These are phyloP conservation scores for Ambrosia trifida DNA, from an alignment of 129 eudicot genomes.

Conservation along the genomic window DNA sequence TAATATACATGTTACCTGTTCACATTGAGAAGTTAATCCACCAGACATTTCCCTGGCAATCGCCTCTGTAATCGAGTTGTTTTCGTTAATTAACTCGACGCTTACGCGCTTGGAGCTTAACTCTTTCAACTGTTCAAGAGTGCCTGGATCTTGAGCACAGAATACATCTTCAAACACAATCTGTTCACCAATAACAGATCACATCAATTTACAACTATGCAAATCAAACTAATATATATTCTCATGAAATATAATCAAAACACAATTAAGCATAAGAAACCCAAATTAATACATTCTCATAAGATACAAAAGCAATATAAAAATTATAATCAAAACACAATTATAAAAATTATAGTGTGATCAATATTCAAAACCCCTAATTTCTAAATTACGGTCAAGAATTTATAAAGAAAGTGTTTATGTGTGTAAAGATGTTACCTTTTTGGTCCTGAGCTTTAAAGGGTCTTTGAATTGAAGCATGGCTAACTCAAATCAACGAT, in stretches of 20 bases:
- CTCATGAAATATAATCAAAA: no score
- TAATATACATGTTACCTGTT: constrained; percentile 49
- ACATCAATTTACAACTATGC: no score
- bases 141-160: constrained; percentile 54
- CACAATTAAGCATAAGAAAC: no score
- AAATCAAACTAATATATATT: no score
- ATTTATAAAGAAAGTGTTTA: neutral
- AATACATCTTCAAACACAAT: constrained; percentile 58
- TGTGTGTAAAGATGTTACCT: constrained; percentile 38
- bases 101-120: constrained; percentile 64
- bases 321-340: no score
- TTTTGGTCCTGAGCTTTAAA: constrained; percentile 55
- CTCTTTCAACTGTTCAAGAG: constrained; percentile 75
- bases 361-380: neutral
- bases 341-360: neutral
- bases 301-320: no score
- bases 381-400: neutral
- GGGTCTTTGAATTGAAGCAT: constrained; percentile 55
- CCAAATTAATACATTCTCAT: no score
- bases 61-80: constrained; percentile 61
- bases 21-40: constrained; percentile 62
- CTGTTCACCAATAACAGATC: constrained; percentile 28
- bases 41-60: constrained; percentile 86
- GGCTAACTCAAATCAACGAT: constrained; percentile 26
- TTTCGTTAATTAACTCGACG: constrained; percentile 56